Evolutionary conservation across 163 green algal genomes (phyloP), one percentile per base, ranked within the genome.

Genomic region (Chloromonas sp.): DNA sequence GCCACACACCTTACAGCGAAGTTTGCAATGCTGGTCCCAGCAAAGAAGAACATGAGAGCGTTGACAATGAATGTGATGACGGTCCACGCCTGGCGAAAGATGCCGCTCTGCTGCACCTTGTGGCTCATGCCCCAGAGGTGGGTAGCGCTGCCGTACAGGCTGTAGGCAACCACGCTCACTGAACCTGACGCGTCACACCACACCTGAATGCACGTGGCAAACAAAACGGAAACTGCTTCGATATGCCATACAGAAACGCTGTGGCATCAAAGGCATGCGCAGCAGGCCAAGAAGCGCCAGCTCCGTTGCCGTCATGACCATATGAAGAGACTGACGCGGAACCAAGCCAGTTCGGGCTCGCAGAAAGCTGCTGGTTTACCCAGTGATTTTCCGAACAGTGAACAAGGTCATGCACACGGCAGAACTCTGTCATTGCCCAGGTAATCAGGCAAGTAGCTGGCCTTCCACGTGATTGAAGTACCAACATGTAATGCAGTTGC

Each of bases 11-110:
- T 91, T 79, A 96, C 85, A 70, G 96, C 89, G 85, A 97, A 98
- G 87, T 98, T 98, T 79, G 96, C 90, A 58, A 89, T 91, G 2
- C 88, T 89, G 0, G 94, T 89, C 0, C 95, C 95, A 5, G 91
- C 92, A 81, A 94, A 98, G 90, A 98, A 98, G 87, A 98, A 98
- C 58, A 98, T 94, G 61, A 98, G 91, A 60, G 74, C 83, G 59
- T 98, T 98, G 74, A 91, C 87, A 58, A 93, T 86, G 86, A 96
- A 95, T 15, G 87, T 87, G 1, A 95, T 79, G n/a, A 95, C 92
- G 70, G 96, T 89, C 94, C 94, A 98, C 76, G 97, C 96, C 61
- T 88, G 81, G n/a, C 89, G 85, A 83, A 97, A 98, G 0, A 92
- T 87, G 60, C 85, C 87, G 15, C 78, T 84, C 78, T 93, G 89